Evolutionary conservation across 331 rosid genomes (phyloP).

Genomic region (Dryas integrifolia): DNA sequence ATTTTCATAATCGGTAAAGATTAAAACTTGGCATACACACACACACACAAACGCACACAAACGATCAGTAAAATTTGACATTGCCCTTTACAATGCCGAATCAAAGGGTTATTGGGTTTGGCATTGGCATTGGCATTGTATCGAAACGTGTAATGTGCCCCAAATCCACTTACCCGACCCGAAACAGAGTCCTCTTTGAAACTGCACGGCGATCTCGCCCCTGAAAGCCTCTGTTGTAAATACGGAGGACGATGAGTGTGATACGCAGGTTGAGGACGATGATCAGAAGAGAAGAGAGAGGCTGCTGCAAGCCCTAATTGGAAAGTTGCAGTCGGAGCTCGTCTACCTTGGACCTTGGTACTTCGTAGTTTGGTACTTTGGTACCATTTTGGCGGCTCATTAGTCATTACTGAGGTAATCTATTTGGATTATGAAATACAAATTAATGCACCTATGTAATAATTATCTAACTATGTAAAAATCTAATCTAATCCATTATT

Average conservation of each 20-base stretch:
- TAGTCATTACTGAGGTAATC: background rate
- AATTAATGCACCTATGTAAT: no score
- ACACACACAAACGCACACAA: no score
- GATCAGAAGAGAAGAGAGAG: background rate
- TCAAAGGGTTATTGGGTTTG: background rate
- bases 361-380: background rate
- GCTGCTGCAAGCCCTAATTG: constrained; percentile 3
- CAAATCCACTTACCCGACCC: constrained; percentile 11
- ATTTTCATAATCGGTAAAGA: background rate
- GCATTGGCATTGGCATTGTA: background rate
- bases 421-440: background rate
- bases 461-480: no score
- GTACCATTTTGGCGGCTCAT: background rate
- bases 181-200: background rate
- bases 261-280: background rate
- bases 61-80: background rate
- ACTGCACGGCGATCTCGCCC: constrained; percentile 15
- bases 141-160: background rate
- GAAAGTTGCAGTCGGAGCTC: constrained; percentile 1
- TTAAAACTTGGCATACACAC: background rate
- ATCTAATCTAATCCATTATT: no score
- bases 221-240: background rate
- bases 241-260: constrained; percentile 2
- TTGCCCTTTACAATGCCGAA: background rate
- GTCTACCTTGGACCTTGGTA: background rate